phyloP scores from a whole-genome alignment of 139 green algal genomes.

The Chlamydomonas sp. region DNA sequence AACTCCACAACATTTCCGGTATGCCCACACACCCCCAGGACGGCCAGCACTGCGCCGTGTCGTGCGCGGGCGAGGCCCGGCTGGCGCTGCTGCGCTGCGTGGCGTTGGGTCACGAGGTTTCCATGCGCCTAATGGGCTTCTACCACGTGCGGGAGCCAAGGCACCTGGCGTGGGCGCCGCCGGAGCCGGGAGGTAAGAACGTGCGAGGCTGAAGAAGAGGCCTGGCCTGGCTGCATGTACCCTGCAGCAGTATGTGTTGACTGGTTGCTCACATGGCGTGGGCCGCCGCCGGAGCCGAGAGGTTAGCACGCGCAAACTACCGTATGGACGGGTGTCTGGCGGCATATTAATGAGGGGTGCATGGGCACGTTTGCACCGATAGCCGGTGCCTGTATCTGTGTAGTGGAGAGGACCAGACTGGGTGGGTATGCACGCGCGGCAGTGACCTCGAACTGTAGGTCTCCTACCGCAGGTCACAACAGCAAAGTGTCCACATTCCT shows the following conservation, averaged over 20 bases:
- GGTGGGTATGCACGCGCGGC: too few relatives aligned
- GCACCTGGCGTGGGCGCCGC: conserved; percentile 44
- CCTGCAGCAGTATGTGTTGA: neutral
- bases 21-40: neutral
- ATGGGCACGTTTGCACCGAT: neutral
- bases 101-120: conserved; percentile 7
- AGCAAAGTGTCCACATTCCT: neutral
- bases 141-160: conserved; percentile 35
- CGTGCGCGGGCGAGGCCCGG: neutral
- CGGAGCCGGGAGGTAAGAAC: conserved; percentile 8
- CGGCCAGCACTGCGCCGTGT: conserved; percentile 13
- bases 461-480: too few relatives aligned
- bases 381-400: too few relatives aligned
- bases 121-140: conserved; percentile 49
- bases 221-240: neutral
- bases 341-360: neutral
- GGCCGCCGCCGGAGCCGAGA: neutral
- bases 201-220: neutral
- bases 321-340: too few relatives aligned
- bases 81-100: conserved; percentile 36
- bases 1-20: too few relatives aligned
- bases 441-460: too few relatives aligned
- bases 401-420: too few relatives aligned
- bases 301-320: neutral
- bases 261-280: neutral